Percentiles rank a stretch among this genome's conserved stretches.
Evolutionary conservation across 1,139 yeast genomes (phyloP).

Genomic region (Hanseniaspora uvarum): DNA sequence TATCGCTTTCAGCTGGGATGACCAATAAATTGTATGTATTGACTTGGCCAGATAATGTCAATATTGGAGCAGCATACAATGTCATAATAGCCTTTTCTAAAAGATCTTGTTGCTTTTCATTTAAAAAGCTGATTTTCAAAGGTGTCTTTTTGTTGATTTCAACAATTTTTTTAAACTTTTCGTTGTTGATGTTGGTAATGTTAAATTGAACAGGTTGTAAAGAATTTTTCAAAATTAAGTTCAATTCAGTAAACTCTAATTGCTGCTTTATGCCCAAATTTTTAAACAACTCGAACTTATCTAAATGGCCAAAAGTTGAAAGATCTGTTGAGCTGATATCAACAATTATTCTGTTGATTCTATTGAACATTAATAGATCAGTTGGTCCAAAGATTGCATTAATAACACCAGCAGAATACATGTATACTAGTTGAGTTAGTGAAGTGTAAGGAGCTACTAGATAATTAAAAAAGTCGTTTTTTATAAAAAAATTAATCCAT

Average conservation of each 20-base stretch:
- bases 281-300: constrained; percentile 38
- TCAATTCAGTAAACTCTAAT: constrained; percentile 13
- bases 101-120: constrained; percentile 48
- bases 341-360: constrained; percentile 61
- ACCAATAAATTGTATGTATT: constrained; percentile 47
- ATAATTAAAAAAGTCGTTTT: constrained; percentile 46
- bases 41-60: constrained; percentile 51
- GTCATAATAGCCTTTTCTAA: constrained; percentile 47
- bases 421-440: constrained; percentile 68
- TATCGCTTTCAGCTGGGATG: constrained; percentile 60
- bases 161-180: background rate
- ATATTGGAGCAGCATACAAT: constrained; percentile 7
- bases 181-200: constrained; percentile 1
- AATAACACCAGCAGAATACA: constrained; percentile 44
- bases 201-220: constrained; percentile 4
- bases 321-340: constrained; percentile 47
- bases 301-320: constrained; percentile 44
- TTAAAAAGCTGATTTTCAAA: constrained; percentile 39
- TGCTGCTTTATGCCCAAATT: background rate
- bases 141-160: constrained; percentile 1
- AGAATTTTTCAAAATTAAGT: constrained; percentile 1
- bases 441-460: constrained; percentile 77
- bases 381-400: constrained; percentile 81
- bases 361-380: constrained; percentile 54
- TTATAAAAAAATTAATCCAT: constrained; percentile 48